phyloP scores from a whole-genome alignment of 768 basidiomycete genomes.

The Suillus occidentalis region DNA sequence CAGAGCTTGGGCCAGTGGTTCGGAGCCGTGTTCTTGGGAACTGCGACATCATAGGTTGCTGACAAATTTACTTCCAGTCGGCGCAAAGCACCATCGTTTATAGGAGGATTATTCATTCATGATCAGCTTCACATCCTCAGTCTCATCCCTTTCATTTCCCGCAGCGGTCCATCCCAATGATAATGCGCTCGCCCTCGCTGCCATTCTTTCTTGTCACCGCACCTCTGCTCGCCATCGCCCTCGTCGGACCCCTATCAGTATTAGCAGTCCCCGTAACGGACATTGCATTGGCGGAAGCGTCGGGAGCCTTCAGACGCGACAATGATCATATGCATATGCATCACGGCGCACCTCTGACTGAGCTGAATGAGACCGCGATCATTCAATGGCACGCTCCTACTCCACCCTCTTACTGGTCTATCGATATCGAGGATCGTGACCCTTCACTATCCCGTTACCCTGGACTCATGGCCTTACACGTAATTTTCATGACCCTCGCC shows the following conservation, averaged over 20 bases:
- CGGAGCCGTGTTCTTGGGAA: background rate
- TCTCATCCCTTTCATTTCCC: background rate
- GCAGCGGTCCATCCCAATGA: slow-evolving; percentile 1
- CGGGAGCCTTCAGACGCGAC: slow-evolving; percentile 16
- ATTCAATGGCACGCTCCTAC: slow-evolving; percentile 63
- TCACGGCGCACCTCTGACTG: slow-evolving; percentile 48
- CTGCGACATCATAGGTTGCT: background rate
- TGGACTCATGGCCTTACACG: slow-evolving; percentile 73
- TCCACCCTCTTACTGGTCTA: slow-evolving; percentile 80
- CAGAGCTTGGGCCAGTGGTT: background rate
- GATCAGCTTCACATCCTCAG: background rate
- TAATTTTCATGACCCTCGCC: slow-evolving; percentile 69
- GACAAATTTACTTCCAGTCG: slow-evolving; percentile 7
- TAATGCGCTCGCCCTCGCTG: slow-evolving; percentile 12
- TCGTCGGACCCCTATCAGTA: slow-evolving; percentile 3
- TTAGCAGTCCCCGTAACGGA: background rate
- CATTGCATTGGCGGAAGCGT: background rate
- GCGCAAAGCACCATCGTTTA: background rate
- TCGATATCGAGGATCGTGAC: slow-evolving; percentile 65
- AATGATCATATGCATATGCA: slow-evolving; percentile 48
- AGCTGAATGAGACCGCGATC: slow-evolving; percentile 79
- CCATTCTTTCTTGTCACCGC: background rate
- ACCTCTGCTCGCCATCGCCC: slow-evolving; percentile 8
- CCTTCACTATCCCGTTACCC: slow-evolving; percentile 50
- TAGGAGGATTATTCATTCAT: slow-evolving; percentile 1